Evolutionary conservation across 1,284 basidiomycete species (phyloP).

Genomic region (Termitomyces sp.): DNA sequence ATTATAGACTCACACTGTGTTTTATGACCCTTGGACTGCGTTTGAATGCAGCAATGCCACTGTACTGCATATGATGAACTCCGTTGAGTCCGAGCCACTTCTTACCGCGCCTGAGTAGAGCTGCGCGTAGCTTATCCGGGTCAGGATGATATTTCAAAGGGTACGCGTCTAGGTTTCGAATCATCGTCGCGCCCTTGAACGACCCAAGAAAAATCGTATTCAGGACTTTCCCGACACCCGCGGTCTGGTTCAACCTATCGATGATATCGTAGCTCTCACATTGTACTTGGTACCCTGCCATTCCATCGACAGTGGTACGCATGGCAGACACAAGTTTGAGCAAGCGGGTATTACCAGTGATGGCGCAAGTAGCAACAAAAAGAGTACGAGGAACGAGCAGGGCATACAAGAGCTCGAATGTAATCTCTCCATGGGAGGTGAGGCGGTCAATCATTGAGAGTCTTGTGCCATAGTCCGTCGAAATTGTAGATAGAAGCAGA

Average conservation of each 20-base stretch:
- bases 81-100: conserved; percentile 48
- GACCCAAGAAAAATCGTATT: conserved; percentile 32
- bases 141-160: conserved; percentile 46
- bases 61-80: conserved; percentile 50
- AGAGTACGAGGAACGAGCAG: conserved; percentile 46
- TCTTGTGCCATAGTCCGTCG: conserved; percentile 42
- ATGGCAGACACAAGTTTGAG: conserved; percentile 36
- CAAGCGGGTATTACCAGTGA: conserved; percentile 46
- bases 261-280: conserved; percentile 46
- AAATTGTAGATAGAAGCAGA: conserved; percentile 42
- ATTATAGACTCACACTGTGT: conserved; percentile 36
- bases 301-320: conserved; percentile 29
- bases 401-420: conserved; percentile 47
- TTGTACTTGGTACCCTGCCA: conserved; percentile 32
- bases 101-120: conserved; percentile 41
- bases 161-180: conserved; percentile 43
- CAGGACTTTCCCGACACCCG: conserved; percentile 35
- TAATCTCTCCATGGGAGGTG: conserved; percentile 47
- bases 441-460: conserved; percentile 40
- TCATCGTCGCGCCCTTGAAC: conserved; percentile 45
- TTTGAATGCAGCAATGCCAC: conserved; percentile 41
- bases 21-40: conserved; percentile 30
- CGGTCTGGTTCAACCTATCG: conserved; percentile 28
- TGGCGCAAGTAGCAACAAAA: conserved; percentile 45
- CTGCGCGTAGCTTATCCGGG: conserved; percentile 29